These are phyloP conservation scores for Scheffersomyces cryptocercus DNA, from an alignment of 1,139 yeast genomes.

Conservation along the genomic window DNA sequence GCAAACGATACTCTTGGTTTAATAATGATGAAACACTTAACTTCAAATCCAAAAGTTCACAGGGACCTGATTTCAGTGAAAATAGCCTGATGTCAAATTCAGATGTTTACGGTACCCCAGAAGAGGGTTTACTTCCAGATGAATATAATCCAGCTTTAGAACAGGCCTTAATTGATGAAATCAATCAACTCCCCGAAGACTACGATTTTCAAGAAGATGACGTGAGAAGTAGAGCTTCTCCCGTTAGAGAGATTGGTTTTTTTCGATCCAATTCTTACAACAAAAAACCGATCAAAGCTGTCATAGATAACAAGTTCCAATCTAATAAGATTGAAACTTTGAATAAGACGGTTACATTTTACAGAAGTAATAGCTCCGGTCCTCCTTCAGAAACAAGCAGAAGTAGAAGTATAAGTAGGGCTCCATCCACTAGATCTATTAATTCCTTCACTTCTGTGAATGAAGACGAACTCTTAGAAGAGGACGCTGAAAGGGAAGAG, in stretches of 20 bases:
- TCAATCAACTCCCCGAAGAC: constrained; percentile 61
- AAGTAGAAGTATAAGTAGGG: constrained; percentile 27
- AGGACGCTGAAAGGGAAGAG: constrained; percentile 17
- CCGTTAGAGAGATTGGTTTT: constrained; percentile 11
- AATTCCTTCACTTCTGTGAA: constrained; percentile 27
- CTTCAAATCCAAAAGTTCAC: constrained; percentile 10
- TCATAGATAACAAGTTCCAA: constrained; percentile 20
- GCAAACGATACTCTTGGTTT: constrained; percentile 38
- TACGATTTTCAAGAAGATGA: constrained; percentile 49
- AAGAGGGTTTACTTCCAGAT: constrained; percentile 3
- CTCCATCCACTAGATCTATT: constrained; percentile 28
- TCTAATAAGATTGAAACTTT: constrained; percentile 52
- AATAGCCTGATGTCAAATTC: not conserved
- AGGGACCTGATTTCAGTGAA: not conserved
- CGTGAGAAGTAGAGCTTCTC: constrained; percentile 8
- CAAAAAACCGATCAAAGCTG: constrained; percentile 35
- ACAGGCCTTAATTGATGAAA: constrained; percentile 49
- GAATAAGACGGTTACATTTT: constrained; percentile 60
- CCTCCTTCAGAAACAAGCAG: constrained; percentile 17
- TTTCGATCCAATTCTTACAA: constrained; percentile 38
- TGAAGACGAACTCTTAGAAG: constrained; percentile 15
- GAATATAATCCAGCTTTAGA: constrained; percentile 24
- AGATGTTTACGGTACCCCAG: not conserved
- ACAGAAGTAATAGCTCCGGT: constrained; percentile 30
- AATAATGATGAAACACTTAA: constrained; percentile 31